Evolutionary conservation across 2,329 filamentous ascomycete species (phyloP), one percentile per base, ranked within the genome.

Genomic region (Dactylonectria estremocensis): DNA sequence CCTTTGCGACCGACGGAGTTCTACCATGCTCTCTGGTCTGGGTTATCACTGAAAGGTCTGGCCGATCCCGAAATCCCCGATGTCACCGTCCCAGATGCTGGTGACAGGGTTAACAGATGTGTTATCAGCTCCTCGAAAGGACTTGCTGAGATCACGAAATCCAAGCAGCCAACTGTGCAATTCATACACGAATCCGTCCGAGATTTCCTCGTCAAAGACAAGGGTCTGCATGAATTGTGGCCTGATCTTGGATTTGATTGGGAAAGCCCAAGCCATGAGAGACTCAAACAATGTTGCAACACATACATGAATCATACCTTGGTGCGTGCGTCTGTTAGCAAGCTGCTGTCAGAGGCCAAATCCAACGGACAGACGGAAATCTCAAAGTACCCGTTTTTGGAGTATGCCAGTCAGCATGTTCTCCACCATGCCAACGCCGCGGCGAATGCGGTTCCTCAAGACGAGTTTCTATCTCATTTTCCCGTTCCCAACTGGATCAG

Each of bases 141-240:
- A 0, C 78, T 89, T 35, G 83, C 82, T 0, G 85, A 88, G 66
- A 68, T 83, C 2, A 83, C 80, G 0, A 80, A 74, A 35, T 74
- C 77, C 0, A 70, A 77, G 11, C 13, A 53, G 1, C 72, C 73
- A 4, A 82, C 69, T 0, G 83, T 88, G 1, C 86, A 88, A 68
- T 88, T 87, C 71, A 86, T 87, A 16, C 85, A 88, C 57, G 83
- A 87, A 66, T 85, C 85, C 0, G 84, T 87, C 0, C 73, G 80
- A 14, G 84, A 87, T 20, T 87, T 84, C 54, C 75, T 87, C 0
- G 40, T 84, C 6, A 79, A 78, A 20, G 78, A 80, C n/a, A 64
- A 73, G 2, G 80, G 82, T 0, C 66, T 82, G 0, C n/a, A 56
- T 1, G 56, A 75, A 0, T n/a, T 83, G 0, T 80, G 77, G 76